Evolutionary conservation across 805 yeast species (phyloP).

Genomic region (Yarrowia divulgata): DNA sequence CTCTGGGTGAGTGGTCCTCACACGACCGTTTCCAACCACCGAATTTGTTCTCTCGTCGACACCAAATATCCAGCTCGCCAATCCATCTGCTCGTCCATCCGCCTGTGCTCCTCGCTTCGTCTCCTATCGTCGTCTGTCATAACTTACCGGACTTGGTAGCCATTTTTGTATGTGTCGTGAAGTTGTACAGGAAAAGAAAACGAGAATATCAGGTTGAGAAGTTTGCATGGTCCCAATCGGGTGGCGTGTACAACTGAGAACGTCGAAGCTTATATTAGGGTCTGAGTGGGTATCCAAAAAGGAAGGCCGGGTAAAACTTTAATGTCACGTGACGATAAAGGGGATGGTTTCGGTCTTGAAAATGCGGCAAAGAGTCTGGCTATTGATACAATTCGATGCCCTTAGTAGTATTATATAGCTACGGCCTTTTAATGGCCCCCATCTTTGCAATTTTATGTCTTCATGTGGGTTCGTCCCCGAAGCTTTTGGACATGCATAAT

Average conservation of each 20-base stretch:
- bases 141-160: slow-evolving; percentile 45
- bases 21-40: not conserved
- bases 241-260: slow-evolving; percentile 28
- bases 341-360: not conserved
- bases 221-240: slow-evolving; percentile 40
- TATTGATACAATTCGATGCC: too few relatives aligned
- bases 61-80: slow-evolving; percentile 20
- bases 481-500: slow-evolving; percentile 34
- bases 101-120: not conserved
- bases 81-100: not conserved
- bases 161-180: slow-evolving; percentile 38
- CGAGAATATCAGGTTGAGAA: slow-evolving; percentile 35
- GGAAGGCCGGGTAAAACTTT: slow-evolving; percentile 38
- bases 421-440: too few relatives aligned
- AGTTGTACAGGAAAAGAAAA: slow-evolving; percentile 37
- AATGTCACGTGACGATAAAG: slow-evolving; percentile 6
- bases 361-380: not conserved
- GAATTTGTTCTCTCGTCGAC: slow-evolving; percentile 24
- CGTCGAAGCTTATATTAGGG: slow-evolving; percentile 15
- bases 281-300: slow-evolving; percentile 38
- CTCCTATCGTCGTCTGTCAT: slow-evolving; percentile 21
- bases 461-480: not conserved
- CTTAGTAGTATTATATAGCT: not conserved
- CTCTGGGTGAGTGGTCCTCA: not conserved
- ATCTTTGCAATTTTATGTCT: too few relatives aligned